phyloP scores from a whole-genome alignment of 805 yeast genomes.

The Teunomyces funiuensis region DNA sequence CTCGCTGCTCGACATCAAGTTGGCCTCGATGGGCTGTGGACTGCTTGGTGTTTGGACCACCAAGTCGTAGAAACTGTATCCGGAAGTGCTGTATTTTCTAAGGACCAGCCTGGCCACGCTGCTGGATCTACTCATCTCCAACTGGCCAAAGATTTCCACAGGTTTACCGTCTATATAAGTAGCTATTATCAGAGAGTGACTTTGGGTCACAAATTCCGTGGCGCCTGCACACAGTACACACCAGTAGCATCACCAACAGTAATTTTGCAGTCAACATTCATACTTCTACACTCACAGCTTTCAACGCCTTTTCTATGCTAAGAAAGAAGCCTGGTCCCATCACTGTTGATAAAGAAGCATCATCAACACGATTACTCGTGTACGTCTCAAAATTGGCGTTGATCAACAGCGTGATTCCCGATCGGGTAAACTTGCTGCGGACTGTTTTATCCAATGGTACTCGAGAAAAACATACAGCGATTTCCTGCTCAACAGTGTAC shows the following conservation, averaged over 20 bases:
- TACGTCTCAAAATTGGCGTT: constrained; percentile 19
- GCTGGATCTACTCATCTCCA: constrained; percentile 2
- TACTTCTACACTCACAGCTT: constrained; percentile 32
- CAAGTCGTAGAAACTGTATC: constrained; percentile 38
- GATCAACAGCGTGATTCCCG: constrained; percentile 51
- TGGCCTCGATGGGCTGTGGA: constrained; percentile 37
- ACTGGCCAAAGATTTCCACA: background rate
- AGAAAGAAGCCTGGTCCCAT: constrained; percentile 39
- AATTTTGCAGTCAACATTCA: background rate
- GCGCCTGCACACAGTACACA: background rate
- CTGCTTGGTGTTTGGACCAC: constrained; percentile 32
- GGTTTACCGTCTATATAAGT: background rate
- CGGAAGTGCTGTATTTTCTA: constrained; percentile 4
- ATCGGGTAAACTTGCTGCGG: constrained; percentile 47
- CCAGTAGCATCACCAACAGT: background rate
- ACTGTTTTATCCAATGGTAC: constrained; percentile 50
- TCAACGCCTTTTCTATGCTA: constrained; percentile 59
- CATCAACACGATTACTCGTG: constrained; percentile 11
- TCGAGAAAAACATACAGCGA: constrained; percentile 60
- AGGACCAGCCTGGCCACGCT: background rate
- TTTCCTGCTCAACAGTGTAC: constrained; percentile 51
- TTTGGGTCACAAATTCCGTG: background rate
- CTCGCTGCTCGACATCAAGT: constrained; percentile 22
- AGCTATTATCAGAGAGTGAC: background rate
- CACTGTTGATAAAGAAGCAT: constrained; percentile 19